phyloP scores from a whole-genome alignment of 805 yeast genomes.

The Metschnikowia continentalis region DNA sequence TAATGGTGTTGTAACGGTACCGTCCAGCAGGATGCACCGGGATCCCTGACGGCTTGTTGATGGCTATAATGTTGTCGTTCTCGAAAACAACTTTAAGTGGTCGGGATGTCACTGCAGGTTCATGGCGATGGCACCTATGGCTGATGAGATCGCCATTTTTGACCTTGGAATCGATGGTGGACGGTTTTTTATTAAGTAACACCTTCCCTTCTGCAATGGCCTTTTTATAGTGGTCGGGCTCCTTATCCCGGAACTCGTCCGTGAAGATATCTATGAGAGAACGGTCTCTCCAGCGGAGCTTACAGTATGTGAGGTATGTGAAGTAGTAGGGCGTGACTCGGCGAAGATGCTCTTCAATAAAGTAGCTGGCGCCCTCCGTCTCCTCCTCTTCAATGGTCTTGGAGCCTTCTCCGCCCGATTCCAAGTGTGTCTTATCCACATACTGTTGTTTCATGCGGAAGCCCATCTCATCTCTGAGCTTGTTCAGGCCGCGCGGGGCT shows the following conservation, averaged over 20 bases:
- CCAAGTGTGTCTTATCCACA: conserved; percentile 39
- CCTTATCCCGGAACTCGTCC: conserved; percentile 79
- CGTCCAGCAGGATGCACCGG: conserved; percentile 97
- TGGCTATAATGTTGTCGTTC: conserved; percentile 70
- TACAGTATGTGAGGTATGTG: conserved; percentile 89
- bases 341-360: conserved; percentile 57
- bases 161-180: conserved; percentile 60
- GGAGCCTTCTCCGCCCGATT: conserved; percentile 34
- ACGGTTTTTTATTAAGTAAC: conserved; percentile 60
- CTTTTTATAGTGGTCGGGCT: conserved; percentile 58
- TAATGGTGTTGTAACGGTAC: conserved; percentile 68
- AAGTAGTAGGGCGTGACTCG: conserved; percentile 80
- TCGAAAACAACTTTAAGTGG: conserved; percentile 66
- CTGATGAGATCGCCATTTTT: conserved; percentile 78
- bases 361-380: conserved; percentile 54
- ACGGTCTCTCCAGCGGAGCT: conserved; percentile 86
- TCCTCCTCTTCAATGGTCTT: conserved; percentile 51
- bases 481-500: conserved; percentile 12
- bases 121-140: conserved; percentile 83
- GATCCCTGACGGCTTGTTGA: conserved; percentile 91
- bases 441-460: conserved; percentile 44
- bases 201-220: conserved; percentile 61
- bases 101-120: conserved; percentile 69
- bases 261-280: conserved; percentile 75
- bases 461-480: conserved; percentile 42